Conservation (phyloP, 495 filamentous ascomycete genomes). For the Aspergillus cavernicola region DNA sequence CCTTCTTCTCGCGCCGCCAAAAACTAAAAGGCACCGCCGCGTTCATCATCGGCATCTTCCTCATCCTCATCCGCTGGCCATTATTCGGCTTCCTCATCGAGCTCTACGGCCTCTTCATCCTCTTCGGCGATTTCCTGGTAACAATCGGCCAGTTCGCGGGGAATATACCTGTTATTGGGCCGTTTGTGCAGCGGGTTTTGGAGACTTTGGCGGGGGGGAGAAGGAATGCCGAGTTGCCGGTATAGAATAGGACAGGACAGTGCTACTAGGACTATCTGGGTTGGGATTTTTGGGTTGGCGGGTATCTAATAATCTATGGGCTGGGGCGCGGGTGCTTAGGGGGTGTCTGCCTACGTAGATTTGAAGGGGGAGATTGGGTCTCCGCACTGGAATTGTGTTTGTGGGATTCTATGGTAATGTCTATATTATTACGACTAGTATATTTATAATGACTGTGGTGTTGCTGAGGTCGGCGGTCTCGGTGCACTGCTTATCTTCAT, state of each 20-base stretch:
- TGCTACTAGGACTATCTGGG: too few species aligned
- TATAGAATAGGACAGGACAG: conserved; percentile 29
- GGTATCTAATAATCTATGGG: too few species aligned
- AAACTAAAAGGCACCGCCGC: conserved; percentile 90
- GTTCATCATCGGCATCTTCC: conserved; percentile 75
- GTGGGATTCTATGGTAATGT: not conserved
- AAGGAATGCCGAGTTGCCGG: conserved; percentile 73
- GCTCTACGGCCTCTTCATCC: conserved; percentile 83
- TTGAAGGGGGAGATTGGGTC: not conserved
- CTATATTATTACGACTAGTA: conserved; percentile 4
- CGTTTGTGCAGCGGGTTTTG: conserved; percentile 67
- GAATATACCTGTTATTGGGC: conserved; percentile 80
- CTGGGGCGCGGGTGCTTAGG: not conserved
- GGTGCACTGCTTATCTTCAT: conserved; percentile 1
- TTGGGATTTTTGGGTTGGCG: too few species aligned
- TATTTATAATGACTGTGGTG: conserved; percentile 1
- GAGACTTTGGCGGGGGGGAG: conserved; percentile 61
- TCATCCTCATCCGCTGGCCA: conserved; percentile 87
- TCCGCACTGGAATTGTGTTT: not conserved
- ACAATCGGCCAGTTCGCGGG: conserved; percentile 84
- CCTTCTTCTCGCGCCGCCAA: conserved; percentile 90
- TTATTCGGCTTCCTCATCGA: conserved; percentile 86
- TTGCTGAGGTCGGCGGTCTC: not conserved
- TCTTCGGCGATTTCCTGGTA: conserved; percentile 95
- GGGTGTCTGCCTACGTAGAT: not conserved